Evolutionary conservation across 805 yeast genomes (phyloP).

Genomic region (Dipodascus geniculatus): DNA sequence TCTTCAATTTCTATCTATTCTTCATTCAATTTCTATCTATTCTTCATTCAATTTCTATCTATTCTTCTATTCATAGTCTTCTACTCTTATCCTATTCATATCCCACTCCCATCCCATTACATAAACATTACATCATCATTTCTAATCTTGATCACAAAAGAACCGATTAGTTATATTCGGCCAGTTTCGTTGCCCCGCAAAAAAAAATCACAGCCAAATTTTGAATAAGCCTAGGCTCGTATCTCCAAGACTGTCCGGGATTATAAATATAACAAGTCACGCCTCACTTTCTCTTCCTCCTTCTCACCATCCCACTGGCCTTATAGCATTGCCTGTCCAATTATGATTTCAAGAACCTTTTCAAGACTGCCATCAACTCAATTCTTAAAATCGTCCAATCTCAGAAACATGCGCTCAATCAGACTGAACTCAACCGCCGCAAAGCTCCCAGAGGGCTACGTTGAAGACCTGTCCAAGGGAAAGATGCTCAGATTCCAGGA

Average conservation of each 20-base stretch:
- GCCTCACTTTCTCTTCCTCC: not conserved
- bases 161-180: too few relatives aligned
- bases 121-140: too few relatives aligned
- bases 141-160: too few relatives aligned
- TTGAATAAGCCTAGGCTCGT: not conserved
- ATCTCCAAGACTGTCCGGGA: too few relatives aligned
- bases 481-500: constrained; percentile 62
- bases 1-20: too few relatives aligned
- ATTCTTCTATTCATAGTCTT: too few relatives aligned
- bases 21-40: too few relatives aligned
- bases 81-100: too few relatives aligned
- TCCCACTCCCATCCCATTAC: too few relatives aligned
- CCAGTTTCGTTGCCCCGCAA: constrained; percentile 2
- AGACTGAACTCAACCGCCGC: constrained; percentile 24
- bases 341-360: not conserved
- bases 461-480: constrained; percentile 39
- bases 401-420: constrained; percentile 2
- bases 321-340: too few relatives aligned
- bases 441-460: constrained; percentile 16
- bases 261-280: not conserved
- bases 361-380: not conserved
- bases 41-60: too few relatives aligned
- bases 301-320: not conserved
- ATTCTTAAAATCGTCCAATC: not conserved
- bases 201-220: not conserved